Evolutionary conservation across 306 rosid genomes (phyloP), one percentile per base, ranked within the genome.

Genomic region (Luffa acutangula): DNA sequence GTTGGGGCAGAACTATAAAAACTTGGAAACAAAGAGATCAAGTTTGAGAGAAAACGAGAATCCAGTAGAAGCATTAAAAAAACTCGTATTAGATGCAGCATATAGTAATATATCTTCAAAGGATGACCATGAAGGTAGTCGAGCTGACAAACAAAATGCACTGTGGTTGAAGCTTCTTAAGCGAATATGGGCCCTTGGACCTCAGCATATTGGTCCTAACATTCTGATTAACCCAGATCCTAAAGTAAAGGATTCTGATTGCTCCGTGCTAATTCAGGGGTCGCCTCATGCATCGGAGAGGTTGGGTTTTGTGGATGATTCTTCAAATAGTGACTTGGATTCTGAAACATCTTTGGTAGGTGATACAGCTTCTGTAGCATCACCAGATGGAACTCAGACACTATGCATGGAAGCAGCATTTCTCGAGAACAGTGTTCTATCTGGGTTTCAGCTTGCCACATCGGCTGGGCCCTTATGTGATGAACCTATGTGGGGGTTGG

Each of bases 401-500:
- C 79, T 84, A 53, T 59, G 76, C 81, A 78, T 72, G 79, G 97
- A 90, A 77, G 96, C 90, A 21, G 91, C 89, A 80, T 86, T 85
- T 70, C 96, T 94, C 33, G 91, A 90, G 85, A 89, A 87, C 80
- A 90, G 94, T 64, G 85, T 94, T 53, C 79, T 94, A 46, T 86
- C 96, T 45, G 96, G 96, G 21, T 94, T 92, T 87, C 91, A 94
- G 74, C 83, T 90, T 52, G 96, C 98, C 72, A 88, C 97, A 58
- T 88, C 96, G 6, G 93, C 98, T 15, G 98, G 98, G 79, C 98
- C 98, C 70, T 83, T 94, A 84, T 94, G 97, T 78, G 97, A 94
- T 49, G 98, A 94, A 80, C 91, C 96, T 9, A 82, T 89, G 96
- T 89, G 98, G 96, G 97, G 98, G 77, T 83, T 94, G 84, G 96